phyloP scores from a whole-genome alignment of 2,329 filamentous ascomycete species.

The Aspergillus quadricinctus region DNA sequence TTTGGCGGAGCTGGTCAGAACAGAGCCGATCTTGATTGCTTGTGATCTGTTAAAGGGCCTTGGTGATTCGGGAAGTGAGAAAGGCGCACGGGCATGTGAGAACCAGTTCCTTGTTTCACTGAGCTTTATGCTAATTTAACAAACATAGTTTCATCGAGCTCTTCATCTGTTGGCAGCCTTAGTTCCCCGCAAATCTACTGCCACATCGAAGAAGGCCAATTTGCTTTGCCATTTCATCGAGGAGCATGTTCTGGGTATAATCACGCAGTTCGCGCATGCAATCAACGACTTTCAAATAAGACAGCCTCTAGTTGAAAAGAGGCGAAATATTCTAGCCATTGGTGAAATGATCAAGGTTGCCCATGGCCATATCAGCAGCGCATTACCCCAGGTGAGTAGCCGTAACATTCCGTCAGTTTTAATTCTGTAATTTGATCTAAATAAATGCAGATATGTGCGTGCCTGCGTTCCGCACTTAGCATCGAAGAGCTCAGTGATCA shows the following conservation, averaged over 20 bases:
- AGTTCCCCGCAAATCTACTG: conserved; percentile 46
- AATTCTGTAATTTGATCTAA: conserved; percentile 6
- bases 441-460: conserved; percentile 71
- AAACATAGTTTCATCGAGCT: conserved; percentile 45
- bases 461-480: conserved; percentile 76
- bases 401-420: not conserved
- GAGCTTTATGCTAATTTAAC: conserved; percentile 5
- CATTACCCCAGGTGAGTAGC: conserved; percentile 70
- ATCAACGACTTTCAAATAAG: conserved; percentile 65
- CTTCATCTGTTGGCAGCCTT: conserved; percentile 49
- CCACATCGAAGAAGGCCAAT: conserved; percentile 49
- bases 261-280: conserved; percentile 72
- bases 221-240: conserved; percentile 72
- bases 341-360: conserved; percentile 81
- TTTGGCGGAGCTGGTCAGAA: conserved; percentile 65
- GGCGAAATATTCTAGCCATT: conserved; percentile 73
- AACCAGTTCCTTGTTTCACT: not conserved
- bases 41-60: conserved; percentile 78
- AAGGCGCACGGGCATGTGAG: conserved; percentile 52
- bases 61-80: conserved; percentile 59
- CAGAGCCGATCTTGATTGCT: conserved; percentile 70
- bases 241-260: conserved; percentile 77
- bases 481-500: conserved; percentile 69
- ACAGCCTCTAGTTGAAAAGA: conserved; percentile 63
- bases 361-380: conserved; percentile 67